Conservation (phyloP, 257 asterid genomes). For the Orobanche coerulescens region DNA sequence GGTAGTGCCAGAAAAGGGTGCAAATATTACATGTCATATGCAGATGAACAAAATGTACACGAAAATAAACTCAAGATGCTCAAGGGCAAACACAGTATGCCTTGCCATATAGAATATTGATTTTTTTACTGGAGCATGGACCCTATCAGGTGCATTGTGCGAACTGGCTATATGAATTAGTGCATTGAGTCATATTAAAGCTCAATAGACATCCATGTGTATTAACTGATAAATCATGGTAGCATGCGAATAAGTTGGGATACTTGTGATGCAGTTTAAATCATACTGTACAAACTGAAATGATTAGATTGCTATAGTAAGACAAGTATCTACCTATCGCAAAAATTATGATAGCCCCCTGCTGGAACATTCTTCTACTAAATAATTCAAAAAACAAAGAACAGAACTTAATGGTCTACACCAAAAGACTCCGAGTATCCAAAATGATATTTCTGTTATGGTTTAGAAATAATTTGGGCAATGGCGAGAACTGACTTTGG, state of each 20-base stretch:
- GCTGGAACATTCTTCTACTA: background rate
- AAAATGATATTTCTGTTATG: background rate
- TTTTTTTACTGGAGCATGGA: background rate
- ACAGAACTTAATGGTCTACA: background rate
- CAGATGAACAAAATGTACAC: background rate
- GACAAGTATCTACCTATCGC: background rate
- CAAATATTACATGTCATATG: background rate
- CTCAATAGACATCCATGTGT: background rate
- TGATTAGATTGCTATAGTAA: background rate
- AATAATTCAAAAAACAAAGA: background rate
- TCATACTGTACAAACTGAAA: background rate
- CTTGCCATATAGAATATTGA: background rate
- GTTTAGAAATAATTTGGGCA: background rate
- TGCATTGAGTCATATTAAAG: background rate
- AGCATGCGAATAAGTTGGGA: background rate
- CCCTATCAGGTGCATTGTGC: background rate
- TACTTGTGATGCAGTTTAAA: background rate
- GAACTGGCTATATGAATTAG: background rate
- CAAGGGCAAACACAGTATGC: background rate
- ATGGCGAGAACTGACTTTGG: background rate
- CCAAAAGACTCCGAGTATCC: background rate
- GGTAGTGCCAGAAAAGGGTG: slow-evolving; percentile 6
- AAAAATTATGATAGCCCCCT: background rate
- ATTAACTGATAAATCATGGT: background rate
- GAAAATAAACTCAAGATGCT: background rate